These are phyloP conservation scores for Phyllosticta paracitricarpa DNA, from an alignment of 2,329 filamentous ascomycete species.

Conservation along the genomic window DNA sequence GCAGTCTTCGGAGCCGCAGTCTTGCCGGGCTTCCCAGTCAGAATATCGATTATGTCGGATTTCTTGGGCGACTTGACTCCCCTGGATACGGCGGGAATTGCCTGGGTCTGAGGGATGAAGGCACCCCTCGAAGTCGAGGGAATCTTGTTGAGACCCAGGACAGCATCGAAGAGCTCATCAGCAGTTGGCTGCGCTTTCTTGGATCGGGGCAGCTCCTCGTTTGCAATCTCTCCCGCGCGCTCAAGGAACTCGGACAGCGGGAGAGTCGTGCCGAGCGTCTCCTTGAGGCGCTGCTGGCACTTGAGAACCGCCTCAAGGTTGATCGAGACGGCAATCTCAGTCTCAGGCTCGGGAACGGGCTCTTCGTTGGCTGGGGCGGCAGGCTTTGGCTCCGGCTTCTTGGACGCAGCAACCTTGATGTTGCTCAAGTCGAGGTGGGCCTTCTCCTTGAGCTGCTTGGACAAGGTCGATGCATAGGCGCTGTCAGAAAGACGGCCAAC, in stretches of 20 bases:
- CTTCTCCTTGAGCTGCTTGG: slow-evolving; percentile 62
- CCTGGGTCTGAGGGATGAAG: slow-evolving; percentile 63
- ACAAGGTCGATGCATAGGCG: slow-evolving; percentile 60
- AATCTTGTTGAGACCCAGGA: slow-evolving; percentile 60
- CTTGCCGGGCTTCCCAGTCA: slow-evolving; percentile 32
- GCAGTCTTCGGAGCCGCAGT: slow-evolving; percentile 34
- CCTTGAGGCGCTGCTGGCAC: slow-evolving; percentile 69
- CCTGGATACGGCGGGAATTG: slow-evolving; percentile 16
- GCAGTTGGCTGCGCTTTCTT: slow-evolving; percentile 55
- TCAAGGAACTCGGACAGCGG: slow-evolving; percentile 80
- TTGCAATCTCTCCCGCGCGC: slow-evolving; percentile 76
- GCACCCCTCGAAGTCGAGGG: slow-evolving; percentile 46
- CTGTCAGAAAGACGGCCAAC: slow-evolving; percentile 62
- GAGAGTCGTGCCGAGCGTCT: slow-evolving; percentile 67
- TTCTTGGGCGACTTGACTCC: slow-evolving; percentile 38
- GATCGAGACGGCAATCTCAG: slow-evolving; percentile 61
- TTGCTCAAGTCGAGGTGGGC: slow-evolving; percentile 87
- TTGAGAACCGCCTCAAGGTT: slow-evolving; percentile 70
- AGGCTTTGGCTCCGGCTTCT: slow-evolving; percentile 30
- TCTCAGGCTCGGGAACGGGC: slow-evolving; percentile 37
- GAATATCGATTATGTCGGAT: slow-evolving; percentile 73
- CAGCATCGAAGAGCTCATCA: slow-evolving; percentile 79
- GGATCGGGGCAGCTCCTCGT: slow-evolving; percentile 68
- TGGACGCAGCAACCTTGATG: slow-evolving; percentile 56
- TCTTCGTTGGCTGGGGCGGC: slow-evolving; percentile 27